These are phyloP conservation scores for Colletotrichum sp. DNA, from an alignment of 2,329 filamentous ascomycete genomes.

Conservation along the genomic window DNA sequence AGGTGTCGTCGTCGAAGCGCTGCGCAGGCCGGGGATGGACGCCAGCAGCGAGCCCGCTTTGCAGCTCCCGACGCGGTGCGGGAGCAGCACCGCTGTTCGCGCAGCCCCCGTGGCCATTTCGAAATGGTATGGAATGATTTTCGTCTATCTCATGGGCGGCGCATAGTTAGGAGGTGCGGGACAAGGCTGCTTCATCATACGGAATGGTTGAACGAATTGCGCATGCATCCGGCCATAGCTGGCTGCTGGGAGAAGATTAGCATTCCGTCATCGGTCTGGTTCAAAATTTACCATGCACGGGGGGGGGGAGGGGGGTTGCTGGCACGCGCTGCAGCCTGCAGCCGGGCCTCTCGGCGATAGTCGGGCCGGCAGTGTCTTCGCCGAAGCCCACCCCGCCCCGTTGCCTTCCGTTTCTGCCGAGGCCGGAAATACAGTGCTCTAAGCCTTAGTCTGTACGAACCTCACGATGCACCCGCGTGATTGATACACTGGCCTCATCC, in stretches of 20 bases:
- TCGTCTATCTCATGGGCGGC: constrained; percentile 16
- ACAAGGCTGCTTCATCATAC: constrained; percentile 13
- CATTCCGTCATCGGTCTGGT: constrained; percentile 14
- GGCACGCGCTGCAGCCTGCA: not conserved
- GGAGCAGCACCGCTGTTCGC: constrained; percentile 52
- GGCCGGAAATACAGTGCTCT: not conserved
- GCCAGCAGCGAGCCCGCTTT: constrained; percentile 1
- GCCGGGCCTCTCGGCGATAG: constrained; percentile 6
- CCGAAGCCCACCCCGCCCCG: not conserved
- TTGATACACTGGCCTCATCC: not conserved
- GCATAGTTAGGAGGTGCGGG: constrained; percentile 13
- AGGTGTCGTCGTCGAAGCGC: not conserved
- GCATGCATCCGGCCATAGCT: not conserved
- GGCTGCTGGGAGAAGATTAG: not conserved
- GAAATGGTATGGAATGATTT: not conserved
- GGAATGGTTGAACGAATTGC: not conserved
- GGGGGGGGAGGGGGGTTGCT: not conserved
- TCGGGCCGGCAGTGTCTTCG: constrained; percentile 4
- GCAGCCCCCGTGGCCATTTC: constrained; percentile 45
- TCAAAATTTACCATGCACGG: constrained; percentile 8
- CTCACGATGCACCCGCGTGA: not conserved
- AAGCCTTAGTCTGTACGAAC: not conserved
- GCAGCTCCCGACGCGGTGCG: constrained; percentile 44
- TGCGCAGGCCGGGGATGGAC: constrained; percentile 21
- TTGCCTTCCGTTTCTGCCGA: not conserved